Base-by-base conservation (phyloP, 1,284 basidiomycete genomes). In the Papiliotrema nemorosa region DNA sequence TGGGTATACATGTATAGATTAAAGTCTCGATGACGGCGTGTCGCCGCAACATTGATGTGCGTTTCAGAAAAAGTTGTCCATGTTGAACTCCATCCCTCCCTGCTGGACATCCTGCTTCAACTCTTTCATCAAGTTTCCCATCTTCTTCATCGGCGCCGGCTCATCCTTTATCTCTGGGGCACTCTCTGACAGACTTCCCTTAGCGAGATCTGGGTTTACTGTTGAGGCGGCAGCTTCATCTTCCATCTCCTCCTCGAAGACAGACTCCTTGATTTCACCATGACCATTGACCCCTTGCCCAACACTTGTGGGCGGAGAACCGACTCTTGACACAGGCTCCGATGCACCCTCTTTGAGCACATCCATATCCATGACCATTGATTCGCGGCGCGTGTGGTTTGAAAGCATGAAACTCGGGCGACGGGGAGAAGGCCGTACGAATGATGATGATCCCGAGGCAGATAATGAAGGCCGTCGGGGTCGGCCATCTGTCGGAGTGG, bases 351-450 rank as follows among this genome's bases (percentile, higher is more conserved):
- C 67, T 2, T 47, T 55, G 20, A 71, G 45, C n/a, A 89, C 79
- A 53, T 89, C 87, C 81, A 92, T 89, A 72, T 92, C 90, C 64
- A 92, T 91, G 44, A 87, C 67, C 58, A 90, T 87, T 14, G 85
- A 85, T 1, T 86, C 81, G 43, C 80, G 78, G 36, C 84, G 79
- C 39, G 82, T 81, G 52, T 81, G 64, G 25, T 74, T 76, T 12
- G 80, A 78, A 4, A 84, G 72, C 37, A 82, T 76, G 65, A 84
- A 83, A 44, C 78, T 69, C 3, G 78, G 76, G 22, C 78, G 74
- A 31, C 80, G n/a, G 3, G 80, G 18, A 72, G 64, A n/a, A 67
- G 71, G n/a, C 3, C 36, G 24, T 10, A 34, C 20, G 34, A 12
- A 40, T 3, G 37, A 5, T 10, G 26, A 29, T 4, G 34, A 13